phyloP scores from a whole-genome alignment of 1,284 basidiomycete species.

The Leccinum pachyderme region DNA sequence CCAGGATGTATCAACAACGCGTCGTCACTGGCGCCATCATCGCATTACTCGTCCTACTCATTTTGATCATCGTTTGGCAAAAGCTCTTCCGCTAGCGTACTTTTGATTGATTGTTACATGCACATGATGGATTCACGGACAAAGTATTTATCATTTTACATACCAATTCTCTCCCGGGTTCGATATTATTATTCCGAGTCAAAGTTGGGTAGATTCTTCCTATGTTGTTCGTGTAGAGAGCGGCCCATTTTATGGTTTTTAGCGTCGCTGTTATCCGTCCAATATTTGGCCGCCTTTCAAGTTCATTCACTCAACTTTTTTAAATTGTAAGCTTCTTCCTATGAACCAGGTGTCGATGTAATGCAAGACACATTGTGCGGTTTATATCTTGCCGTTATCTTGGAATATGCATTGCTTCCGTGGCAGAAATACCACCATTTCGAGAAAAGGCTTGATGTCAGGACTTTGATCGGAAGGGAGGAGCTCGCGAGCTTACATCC shows the following conservation, averaged over 20 bases:
- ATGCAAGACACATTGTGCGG: too few species aligned
- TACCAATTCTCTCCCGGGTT: conserved; percentile 14
- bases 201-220: neutral
- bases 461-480: neutral
- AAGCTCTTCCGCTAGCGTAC: conserved; percentile 49
- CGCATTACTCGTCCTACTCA: conserved; percentile 65
- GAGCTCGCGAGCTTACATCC: conserved; percentile 38
- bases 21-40: conserved; percentile 71
- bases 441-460: too few species aligned
- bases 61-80: conserved; percentile 69
- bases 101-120: conserved; percentile 13
- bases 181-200: neutral
- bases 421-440: conserved; percentile 61
- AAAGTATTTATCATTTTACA: conserved; percentile 31
- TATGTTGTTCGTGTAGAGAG: conserved; percentile 1
- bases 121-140: conserved; percentile 17
- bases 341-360: conserved; percentile 50
- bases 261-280: conserved; percentile 43
- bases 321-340: conserved; percentile 39
- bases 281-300: conserved; percentile 44
- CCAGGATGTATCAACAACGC: conserved; percentile 81
- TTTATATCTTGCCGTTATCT: conserved; percentile 52
- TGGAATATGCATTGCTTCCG: conserved; percentile 56
- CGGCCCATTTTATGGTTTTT: neutral
- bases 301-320: conserved; percentile 39